Evolutionary conservation across 2,329 filamentous ascomycete species (phyloP).

Genomic region (Aspergillus ochraceoroseus): DNA sequence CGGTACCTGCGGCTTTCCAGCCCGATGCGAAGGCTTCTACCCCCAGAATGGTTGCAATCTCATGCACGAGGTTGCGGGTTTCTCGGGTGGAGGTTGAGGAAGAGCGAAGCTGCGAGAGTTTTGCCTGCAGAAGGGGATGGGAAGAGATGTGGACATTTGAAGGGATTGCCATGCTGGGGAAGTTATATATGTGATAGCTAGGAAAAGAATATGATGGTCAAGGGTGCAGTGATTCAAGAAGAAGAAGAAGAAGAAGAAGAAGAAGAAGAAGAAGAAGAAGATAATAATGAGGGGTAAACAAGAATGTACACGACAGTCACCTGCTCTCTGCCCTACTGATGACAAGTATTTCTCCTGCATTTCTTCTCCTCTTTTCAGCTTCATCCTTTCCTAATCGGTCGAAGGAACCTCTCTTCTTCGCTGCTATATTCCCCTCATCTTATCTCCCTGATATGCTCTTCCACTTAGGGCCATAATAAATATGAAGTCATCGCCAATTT

Average conservation of each 20-base stretch:
- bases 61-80: slow-evolving; percentile 75
- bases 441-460: slow-evolving; percentile 4
- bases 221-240: too few relatives aligned
- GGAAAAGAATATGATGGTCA: too few relatives aligned
- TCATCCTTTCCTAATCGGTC: not conserved
- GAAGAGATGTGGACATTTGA: slow-evolving; percentile 67
- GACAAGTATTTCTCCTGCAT: slow-evolving; percentile 1
- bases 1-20: slow-evolving; percentile 54
- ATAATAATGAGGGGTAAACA: slow-evolving; percentile 12
- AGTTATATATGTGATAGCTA: too few relatives aligned
- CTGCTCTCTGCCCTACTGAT: slow-evolving; percentile 7
- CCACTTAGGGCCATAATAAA: not conserved
- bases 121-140: slow-evolving; percentile 81
- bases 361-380: not conserved
- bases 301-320: slow-evolving; percentile 13
- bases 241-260: not conserved
- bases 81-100: slow-evolving; percentile 64
- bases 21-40: slow-evolving; percentile 70
- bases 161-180: slow-evolving; percentile 39
- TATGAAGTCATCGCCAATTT: slow-evolving; percentile 4
- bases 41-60: slow-evolving; percentile 76
- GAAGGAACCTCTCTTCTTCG: not conserved
- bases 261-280: slow-evolving; percentile 7
- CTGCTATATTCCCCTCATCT: not conserved
- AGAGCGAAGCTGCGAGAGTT: slow-evolving; percentile 84